phyloP scores from a whole-genome alignment of 2,329 filamentous ascomycete genomes.

The Penicillium decumbens region DNA sequence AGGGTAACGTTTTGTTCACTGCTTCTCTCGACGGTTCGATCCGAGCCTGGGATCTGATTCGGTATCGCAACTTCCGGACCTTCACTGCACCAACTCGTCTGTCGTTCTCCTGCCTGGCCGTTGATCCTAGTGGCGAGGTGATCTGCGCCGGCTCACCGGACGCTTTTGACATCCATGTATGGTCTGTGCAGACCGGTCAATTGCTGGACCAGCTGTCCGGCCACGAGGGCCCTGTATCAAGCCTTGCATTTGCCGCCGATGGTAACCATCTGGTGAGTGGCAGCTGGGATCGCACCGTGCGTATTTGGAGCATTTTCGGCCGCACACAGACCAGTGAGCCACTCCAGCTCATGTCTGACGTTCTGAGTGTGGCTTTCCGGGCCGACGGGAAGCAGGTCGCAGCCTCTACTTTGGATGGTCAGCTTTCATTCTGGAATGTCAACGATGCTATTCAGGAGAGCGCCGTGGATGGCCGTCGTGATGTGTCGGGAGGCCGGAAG shows the following conservation, averaged over 20 bases:
- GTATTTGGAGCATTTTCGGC: conserved; percentile 93
- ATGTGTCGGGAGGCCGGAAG: conserved; percentile 88
- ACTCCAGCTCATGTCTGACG: conserved; percentile 84
- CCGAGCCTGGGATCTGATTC: conserved; percentile 89
- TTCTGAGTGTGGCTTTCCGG: conserved; percentile 78
- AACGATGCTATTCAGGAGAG: conserved; percentile 80
- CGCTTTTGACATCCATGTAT: conserved; percentile 95
- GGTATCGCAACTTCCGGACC: conserved; percentile 94
- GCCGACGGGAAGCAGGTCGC: conserved; percentile 89
- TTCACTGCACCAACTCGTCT: conserved; percentile 90
- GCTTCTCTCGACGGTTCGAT: conserved; percentile 91
- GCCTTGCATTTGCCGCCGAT: conserved; percentile 81
- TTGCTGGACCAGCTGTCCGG: conserved; percentile 84
- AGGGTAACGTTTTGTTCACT: conserved; percentile 93
- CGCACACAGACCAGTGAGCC: conserved; percentile 93
- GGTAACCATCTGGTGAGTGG: conserved; percentile 80
- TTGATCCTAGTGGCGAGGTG: conserved; percentile 96
- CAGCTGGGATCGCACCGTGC: conserved; percentile 93
- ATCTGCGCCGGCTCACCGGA: conserved; percentile 92
- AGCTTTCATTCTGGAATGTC: conserved; percentile 91
- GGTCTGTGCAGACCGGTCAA: conserved; percentile 97
- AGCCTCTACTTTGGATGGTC: conserved; percentile 86
- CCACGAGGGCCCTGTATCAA: conserved; percentile 89
- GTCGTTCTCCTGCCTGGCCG: conserved; percentile 88
- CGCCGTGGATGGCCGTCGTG: conserved; percentile 81